A percentile compares a stretch with the other conserved stretches of the same genome.
phyloP scores from a whole-genome alignment of 768 basidiomycete species.

The Pisolithus microcarpus region DNA sequence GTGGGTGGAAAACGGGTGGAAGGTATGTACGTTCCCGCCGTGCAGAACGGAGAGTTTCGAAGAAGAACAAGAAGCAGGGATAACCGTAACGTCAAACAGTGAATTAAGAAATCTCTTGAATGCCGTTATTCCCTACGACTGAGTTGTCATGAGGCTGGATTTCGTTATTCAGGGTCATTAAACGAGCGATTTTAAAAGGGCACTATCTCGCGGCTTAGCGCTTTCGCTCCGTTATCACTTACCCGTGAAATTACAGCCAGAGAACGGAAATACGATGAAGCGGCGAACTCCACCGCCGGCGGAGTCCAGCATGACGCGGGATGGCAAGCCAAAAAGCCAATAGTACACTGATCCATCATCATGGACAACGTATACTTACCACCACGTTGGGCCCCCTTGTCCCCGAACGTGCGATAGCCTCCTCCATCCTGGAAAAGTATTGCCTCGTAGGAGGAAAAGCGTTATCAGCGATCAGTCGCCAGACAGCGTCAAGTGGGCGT shows the following conservation, averaged over 20 bases:
- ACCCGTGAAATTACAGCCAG: no score
- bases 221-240: not conserved
- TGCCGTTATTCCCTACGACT: not conserved
- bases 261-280: not conserved
- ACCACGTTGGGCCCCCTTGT: not conserved
- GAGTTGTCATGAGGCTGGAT: not conserved
- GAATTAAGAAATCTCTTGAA: not conserved
- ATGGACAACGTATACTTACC: not conserved
- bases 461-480: conserved; percentile 4
- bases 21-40: not conserved
- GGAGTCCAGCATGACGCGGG: not conserved
- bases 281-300: not conserved
- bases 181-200: not conserved
- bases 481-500: not conserved
- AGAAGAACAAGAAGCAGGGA: not conserved
- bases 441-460: not conserved
- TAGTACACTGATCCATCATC: not conserved
- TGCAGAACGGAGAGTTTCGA: not conserved
- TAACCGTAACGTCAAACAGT: not conserved
- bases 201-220: not conserved
- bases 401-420: not conserved
- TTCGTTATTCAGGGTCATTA: not conserved
- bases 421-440: not conserved
- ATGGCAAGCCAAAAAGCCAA: not conserved
- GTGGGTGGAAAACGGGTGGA: not conserved